Evolutionary conservation across 257 asterid genomes (phyloP).

Genomic region (Solanum bulbocastanum): DNA sequence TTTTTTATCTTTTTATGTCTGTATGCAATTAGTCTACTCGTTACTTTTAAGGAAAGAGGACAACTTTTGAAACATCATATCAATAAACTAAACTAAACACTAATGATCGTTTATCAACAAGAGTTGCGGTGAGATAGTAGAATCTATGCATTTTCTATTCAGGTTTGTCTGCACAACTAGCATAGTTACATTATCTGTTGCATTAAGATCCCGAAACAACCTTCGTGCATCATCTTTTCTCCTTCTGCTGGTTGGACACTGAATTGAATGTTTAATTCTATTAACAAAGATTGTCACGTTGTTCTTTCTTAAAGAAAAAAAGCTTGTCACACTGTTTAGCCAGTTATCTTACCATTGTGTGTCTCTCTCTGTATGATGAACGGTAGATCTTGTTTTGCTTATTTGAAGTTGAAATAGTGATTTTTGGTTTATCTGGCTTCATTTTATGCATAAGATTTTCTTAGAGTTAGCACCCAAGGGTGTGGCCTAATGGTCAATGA

Average conservation of each 20-base stretch:
- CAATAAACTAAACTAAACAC: no score
- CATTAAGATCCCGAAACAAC: background rate
- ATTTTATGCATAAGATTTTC: background rate
- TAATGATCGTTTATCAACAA: no score
- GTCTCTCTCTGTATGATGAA: background rate
- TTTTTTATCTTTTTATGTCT: no score
- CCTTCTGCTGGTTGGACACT: background rate
- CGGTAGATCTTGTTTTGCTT: background rate
- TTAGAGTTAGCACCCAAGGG: background rate
- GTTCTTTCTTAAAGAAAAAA: background rate
- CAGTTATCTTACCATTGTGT: background rate
- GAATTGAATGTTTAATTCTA: background rate
- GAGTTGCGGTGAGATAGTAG: no score
- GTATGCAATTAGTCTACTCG: no score
- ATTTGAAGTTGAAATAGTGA: background rate
- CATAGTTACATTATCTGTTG: background rate
- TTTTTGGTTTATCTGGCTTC: background rate
- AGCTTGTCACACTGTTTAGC: background rate
- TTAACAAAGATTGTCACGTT: background rate
- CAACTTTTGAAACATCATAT: no score
- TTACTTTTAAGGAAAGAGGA: no score
- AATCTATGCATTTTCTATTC: constrained; percentile 62
- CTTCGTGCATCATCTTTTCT: background rate
- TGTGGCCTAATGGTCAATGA: no score
- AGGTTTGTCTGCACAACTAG: constrained; percentile 28